Percentiles rank a stretch among this genome's conserved stretches.
Conservation (phyloP, 1,284 basidiomycete species). For the Porodaedalea pini region DNA sequence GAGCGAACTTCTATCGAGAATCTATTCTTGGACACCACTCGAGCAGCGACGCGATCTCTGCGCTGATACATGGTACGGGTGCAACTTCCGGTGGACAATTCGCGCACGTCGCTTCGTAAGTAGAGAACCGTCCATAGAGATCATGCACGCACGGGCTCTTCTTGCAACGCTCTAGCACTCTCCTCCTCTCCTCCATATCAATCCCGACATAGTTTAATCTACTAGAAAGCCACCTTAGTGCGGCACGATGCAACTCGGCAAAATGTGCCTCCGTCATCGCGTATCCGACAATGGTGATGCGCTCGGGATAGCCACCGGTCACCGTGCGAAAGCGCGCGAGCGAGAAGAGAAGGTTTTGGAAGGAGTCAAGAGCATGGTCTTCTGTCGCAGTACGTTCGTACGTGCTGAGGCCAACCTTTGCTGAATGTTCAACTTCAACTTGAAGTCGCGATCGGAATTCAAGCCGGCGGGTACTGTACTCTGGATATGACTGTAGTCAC, state of each 20-base stretch:
- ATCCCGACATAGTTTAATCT: slow-evolving; percentile 82
- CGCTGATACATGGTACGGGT: slow-evolving; percentile 80
- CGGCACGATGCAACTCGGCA: slow-evolving; percentile 77
- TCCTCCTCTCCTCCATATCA: slow-evolving; percentile 60
- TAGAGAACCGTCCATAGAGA: slow-evolving; percentile 77
- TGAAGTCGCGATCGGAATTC: too few species aligned
- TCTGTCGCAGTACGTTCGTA: slow-evolving; percentile 69
- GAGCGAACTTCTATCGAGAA: background rate
- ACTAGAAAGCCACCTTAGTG: slow-evolving; percentile 74
- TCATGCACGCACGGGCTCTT: slow-evolving; percentile 81
- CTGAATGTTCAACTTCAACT: too few species aligned
- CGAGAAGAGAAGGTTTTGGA: slow-evolving; percentile 89
- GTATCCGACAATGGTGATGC: slow-evolving; percentile 90
- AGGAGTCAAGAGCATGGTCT: slow-evolving; percentile 88
- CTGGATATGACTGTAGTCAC: too few species aligned
- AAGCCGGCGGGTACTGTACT: too few species aligned
- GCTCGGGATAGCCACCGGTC: slow-evolving; percentile 76
- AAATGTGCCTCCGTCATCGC: slow-evolving; percentile 88
- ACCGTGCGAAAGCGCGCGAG: slow-evolving; percentile 89
- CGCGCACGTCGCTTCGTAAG: slow-evolving; percentile 71
- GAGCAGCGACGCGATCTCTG: slow-evolving; percentile 68
- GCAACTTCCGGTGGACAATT: slow-evolving; percentile 77
- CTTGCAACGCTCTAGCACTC: slow-evolving; percentile 53
- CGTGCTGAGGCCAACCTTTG: too few species aligned
- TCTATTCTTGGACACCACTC: slow-evolving; percentile 79